Evolutionary conservation across 78 protist genomes (phyloP), one percentile per base, ranked within the genome.

Genomic region (Emiliania huxleyi): DNA sequence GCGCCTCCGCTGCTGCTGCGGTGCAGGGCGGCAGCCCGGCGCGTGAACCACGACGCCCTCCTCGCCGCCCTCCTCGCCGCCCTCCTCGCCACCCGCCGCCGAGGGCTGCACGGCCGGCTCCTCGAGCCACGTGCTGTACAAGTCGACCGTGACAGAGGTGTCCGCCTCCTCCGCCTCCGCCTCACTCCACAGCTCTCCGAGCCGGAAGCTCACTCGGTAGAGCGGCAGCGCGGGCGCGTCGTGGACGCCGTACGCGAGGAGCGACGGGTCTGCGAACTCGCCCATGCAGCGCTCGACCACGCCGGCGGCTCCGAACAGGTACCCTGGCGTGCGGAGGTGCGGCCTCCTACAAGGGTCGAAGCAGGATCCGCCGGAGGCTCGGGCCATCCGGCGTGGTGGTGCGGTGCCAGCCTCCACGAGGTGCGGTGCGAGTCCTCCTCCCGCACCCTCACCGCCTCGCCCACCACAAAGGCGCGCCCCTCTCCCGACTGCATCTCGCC

Each of bases 291-390:
- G 33, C 46, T 73, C 93, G 42, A 94, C 83, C 19, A 56, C 84
- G 18, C 95, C 95, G 21, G 6, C 21, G 6, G 37, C 40, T 48
- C 92, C 93, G 49, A 77, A 79, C 6, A 94, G 0, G 83, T 94
- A 94, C 3, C 95, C 95, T 3, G 95, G 95, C 22, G 90, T 90
- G 37, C 95, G 93, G 18, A 90, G 62, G 91, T 94, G 95, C 29
- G 95, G 95, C 84, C 22, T 2, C 4, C 77, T 8, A 8, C 62
- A 52, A 52, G n/a, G n/a, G n/a, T n/a, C n/a, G n/a, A n/a, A n/a
- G n/a, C n/a, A n/a, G n/a, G n/a, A n/a, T n/a, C n/a, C n/a, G n/a
- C n/a, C n/a, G n/a, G n/a, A n/a, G n/a, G n/a, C n/a, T n/a, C n/a
- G n/a, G n/a, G 62, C 62, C 15, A 15, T 52, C 15, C 62, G 62